Percentiles rank a stretch among this genome's conserved stretches.
Evolutionary conservation across 2,329 filamentous ascomycete species (phyloP).

Genomic region (Cladophialophora yegresii): DNA sequence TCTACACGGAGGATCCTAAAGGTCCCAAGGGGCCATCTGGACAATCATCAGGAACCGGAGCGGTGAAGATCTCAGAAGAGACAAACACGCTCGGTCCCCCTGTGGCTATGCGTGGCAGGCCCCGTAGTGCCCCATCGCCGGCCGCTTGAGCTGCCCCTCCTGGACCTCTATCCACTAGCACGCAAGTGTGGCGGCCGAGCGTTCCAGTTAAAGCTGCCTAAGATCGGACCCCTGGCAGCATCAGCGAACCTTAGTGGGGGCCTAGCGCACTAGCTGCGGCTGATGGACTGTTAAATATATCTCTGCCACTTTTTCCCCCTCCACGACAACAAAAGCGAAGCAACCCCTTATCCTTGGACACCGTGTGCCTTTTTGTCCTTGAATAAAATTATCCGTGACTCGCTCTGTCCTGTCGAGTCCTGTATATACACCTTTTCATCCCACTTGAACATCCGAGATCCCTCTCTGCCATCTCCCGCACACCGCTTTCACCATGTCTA

Average conservation of each 20-base stretch:
- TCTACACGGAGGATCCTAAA: too few species aligned
- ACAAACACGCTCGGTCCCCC: neutral
- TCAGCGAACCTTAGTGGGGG: conserved; percentile 1
- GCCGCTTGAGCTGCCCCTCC: neutral
- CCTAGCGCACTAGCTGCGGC: conserved; percentile 17
- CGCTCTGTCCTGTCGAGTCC: conserved; percentile 5
- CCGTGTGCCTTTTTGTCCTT: conserved; percentile 11
- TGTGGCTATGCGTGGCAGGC: conserved; percentile 10
- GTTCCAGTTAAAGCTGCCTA: conserved; percentile 8
- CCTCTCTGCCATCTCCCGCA: conserved; percentile 2
- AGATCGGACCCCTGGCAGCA: conserved; percentile 13
- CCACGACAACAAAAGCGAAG: conserved; percentile 9
- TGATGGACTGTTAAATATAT: conserved; percentile 22
- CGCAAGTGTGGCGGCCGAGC: neutral
- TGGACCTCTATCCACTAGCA: conserved; percentile 6
- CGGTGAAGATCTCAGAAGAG: neutral
- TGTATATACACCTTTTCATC: conserved; percentile 9
- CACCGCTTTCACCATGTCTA: conserved; percentile 25
- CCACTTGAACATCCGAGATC: neutral
- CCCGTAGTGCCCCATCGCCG: neutral
- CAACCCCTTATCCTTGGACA: conserved; percentile 16
- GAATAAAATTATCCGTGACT: conserved; percentile 12
- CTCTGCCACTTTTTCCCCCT: conserved; percentile 11
- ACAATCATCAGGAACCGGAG: neutral
- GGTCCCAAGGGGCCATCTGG: too few species aligned